phyloP scores from a whole-genome alignment of 768 basidiomycete genomes.

The Kwoniella botswanensis region DNA sequence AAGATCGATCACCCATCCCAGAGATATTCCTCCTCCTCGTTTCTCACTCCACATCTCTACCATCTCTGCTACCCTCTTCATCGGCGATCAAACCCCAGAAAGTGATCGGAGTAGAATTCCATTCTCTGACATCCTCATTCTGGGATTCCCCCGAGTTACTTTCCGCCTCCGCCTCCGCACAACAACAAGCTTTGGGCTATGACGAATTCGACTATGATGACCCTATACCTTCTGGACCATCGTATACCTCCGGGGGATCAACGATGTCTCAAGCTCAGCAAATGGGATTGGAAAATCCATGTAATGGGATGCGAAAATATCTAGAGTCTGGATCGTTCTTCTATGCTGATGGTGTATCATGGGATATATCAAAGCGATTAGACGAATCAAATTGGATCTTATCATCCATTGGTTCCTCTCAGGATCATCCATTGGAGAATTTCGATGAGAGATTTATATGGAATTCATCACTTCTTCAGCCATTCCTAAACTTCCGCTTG shows the following conservation, averaged over 20 bases:
- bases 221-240: conserved; percentile 19
- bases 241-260: conserved; percentile 37
- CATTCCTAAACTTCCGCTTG: conserved; percentile 84
- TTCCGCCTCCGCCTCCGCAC: conserved; percentile 12
- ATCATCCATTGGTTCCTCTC: conserved; percentile 55
- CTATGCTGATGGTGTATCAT: conserved; percentile 77
- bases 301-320: conserved; percentile 84
- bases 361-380: conserved; percentile 89
- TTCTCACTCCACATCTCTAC: conserved; percentile 73
- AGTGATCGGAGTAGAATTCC: conserved; percentile 88
- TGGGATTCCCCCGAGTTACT: conserved; percentile 72
- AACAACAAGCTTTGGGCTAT: conserved; percentile 14
- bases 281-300: conserved; percentile 78
- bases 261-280: conserved; percentile 56
- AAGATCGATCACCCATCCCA: conserved; percentile 49
- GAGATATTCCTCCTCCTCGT: conserved; percentile 80
- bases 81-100: conserved; percentile 67
- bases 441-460: conserved; percentile 68
- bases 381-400: conserved; percentile 68
- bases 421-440: conserved; percentile 46
- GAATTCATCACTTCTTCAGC: no score
- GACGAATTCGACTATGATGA: conserved; percentile 32
- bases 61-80: conserved; percentile 63
- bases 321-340: conserved; percentile 92
- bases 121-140: conserved; percentile 76